Evolutionary conservation across 2,329 filamentous ascomycete genomes (phyloP), one percentile per base, ranked within the genome.

Genomic region (Lachnellula suecica): DNA sequence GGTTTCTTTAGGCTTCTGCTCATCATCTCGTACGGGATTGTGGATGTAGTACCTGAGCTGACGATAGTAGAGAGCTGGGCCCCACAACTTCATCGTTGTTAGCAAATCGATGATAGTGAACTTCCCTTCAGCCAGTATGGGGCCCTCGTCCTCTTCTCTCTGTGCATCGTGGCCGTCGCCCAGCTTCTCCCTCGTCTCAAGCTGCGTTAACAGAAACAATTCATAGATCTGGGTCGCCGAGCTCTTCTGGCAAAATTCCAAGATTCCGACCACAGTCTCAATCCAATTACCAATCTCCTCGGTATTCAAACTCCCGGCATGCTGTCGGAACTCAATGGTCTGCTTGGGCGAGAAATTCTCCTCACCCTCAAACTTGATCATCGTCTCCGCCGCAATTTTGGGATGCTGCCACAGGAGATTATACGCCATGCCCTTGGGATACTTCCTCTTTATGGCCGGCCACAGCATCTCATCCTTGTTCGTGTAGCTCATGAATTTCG

Each of bases 311-410:
- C 56, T 54, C 0, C 56, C 65, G 11, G 45, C 47, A 46, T 67
- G 63, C 23, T 65, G 59, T 2, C 63, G 46, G 45, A 64, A 67
- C 35, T 68, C 64, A 10, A 67, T 49, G 4, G 62, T 64, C 15
- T 44, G 44, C 20, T 48, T 47, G 19, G 8, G 34, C n/a, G n/a
- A n/a, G 15, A n/a, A 22, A 20, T 22, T 4, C 22, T n/a, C 13
- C 22, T 15, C n/a, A 45, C 15, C n/a, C 3, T 15, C 17, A 34
- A 2, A 10, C 48, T 15, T 44, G 35, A 31, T 8, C 8, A 34
- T 34, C 6, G 8, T 5, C 8, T 34, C 13, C 17, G 17, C 17
- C 17, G 31, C 13, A 4, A 15, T 2, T n/a, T n/a, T n/a, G n/a
- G n/a, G n/a, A n/a, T n/a, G n/a, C n/a, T n/a, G n/a, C n/a, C n/a